These are phyloP conservation scores for Plectosphaerella plurivora DNA, from an alignment of 2,329 filamentous ascomycete genomes.

Conservation along the genomic window DNA sequence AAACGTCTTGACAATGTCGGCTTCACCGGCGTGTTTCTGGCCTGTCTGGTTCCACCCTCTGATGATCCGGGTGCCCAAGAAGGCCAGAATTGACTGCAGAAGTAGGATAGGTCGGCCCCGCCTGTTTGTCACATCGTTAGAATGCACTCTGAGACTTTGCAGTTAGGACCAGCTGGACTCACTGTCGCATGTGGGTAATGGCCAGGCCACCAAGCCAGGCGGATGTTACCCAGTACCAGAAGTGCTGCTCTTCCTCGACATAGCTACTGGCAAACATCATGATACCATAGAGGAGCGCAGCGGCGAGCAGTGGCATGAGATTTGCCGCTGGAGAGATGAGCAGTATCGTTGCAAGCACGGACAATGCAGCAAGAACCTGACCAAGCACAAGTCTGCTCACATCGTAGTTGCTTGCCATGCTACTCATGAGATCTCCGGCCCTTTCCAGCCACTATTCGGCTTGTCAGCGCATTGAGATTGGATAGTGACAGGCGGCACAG, in stretches of 20 bases:
- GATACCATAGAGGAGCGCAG: conserved; percentile 61
- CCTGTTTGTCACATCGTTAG: background rate
- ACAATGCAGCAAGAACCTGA: conserved; percentile 27
- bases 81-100: conserved; percentile 30
- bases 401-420: conserved; percentile 90
- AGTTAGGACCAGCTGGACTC: background rate
- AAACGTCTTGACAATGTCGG: conserved; percentile 76
- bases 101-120: background rate
- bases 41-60: conserved; percentile 95
- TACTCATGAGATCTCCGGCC: conserved; percentile 78
- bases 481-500: too few species aligned
- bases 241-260: conserved; percentile 97
- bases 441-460: conserved; percentile 56
- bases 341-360: conserved; percentile 36
- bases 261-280: conserved; percentile 99
- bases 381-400: conserved; percentile 55
- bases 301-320: conserved; percentile 39
- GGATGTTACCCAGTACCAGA: conserved; percentile 90
- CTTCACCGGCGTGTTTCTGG: conserved; percentile 88
- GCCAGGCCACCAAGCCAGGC: conserved; percentile 60
- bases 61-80: conserved; percentile 61
- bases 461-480: background rate
- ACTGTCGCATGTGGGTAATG: conserved; percentile 40
- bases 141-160: background rate
- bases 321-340: conserved; percentile 18